Evolutionary conservation across 73 alveolate genomes (phyloP), one percentile per base, ranked within the genome.

Genomic region (Paramecium sexaurelia): DNA sequence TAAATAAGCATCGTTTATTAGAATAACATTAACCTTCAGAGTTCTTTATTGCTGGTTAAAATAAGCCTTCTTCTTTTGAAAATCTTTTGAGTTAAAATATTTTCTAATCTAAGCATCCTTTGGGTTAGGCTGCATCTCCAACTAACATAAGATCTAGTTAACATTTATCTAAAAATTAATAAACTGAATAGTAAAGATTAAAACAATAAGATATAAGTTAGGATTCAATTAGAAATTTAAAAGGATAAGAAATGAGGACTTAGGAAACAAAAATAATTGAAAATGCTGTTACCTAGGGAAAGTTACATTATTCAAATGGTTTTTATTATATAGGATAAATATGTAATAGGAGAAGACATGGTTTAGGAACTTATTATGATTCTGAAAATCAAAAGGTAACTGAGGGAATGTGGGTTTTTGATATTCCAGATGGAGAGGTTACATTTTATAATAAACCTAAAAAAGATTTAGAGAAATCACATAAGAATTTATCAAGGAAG

Each of bases 381-480:
- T 29, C 26, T 5, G 73, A 78, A 2, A 32, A 78, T 13, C 11
- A 78, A 15, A 78, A 78, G 8, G 40, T 78, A 1, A 41, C 55
- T 29, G 90, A 78, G 20, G 90, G 90, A 45, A 29, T 0, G 2
- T 78, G 90, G 90, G 24, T 40, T 11, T 78, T 29, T 24, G 90
- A 78, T 22, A 39, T 39, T 10, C 90, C 90, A 17, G 90, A 78
- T 1, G 90, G 90, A 6, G 90, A 78, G 10, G 69, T 37, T n/a
- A 41, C 41, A 7, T 6, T 78, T 2, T 78, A 78, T 43, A 78
- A 78, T 78, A 19, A 39, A 41, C 90, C 90, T 0, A 5, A 32
- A 2, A 7, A 55, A 39, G 40, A 22, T 5, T 17, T 3, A 15
- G 90, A 78, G 55, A 39, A 3, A 24, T 9, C 10, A 17, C 90